A percentile compares a stretch with the other conserved stretches of the same genome.
These are phyloP conservation scores for Yamadazyma sp. DNA, from an alignment of 1,139 yeast species.

Conservation along the genomic window DNA sequence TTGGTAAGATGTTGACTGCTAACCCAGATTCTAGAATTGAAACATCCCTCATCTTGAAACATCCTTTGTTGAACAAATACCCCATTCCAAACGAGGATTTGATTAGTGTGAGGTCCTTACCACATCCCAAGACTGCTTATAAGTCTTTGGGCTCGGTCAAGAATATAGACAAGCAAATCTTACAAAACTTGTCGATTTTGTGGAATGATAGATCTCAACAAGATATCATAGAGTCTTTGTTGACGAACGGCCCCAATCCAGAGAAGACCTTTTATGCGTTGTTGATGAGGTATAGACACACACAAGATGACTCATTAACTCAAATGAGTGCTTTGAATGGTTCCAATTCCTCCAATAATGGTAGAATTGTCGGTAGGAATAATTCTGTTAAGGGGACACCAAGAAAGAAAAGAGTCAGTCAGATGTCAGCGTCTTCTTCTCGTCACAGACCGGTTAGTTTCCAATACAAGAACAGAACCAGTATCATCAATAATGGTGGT, in stretches of 20 bases:
- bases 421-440: slow-evolving; percentile 54
- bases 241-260: slow-evolving; percentile 59
- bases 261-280: slow-evolving; percentile 78
- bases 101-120: slow-evolving; percentile 53
- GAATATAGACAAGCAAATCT: slow-evolving; percentile 60
- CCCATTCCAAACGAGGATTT: slow-evolving; percentile 52
- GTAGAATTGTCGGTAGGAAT: slow-evolving; percentile 18
- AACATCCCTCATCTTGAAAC: slow-evolving; percentile 72
- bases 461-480: slow-evolving; percentile 36
- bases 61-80: slow-evolving; percentile 71
- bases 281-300: slow-evolving; percentile 54
- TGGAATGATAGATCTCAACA: slow-evolving; percentile 70
- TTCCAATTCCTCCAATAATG: slow-evolving; percentile 21
- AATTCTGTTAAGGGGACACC: slow-evolving; percentile 29
- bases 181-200: slow-evolving; percentile 66
- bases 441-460: slow-evolving; percentile 59
- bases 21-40: slow-evolving; percentile 76
- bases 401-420: slow-evolving; percentile 43
- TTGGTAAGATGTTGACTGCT: slow-evolving; percentile 70
- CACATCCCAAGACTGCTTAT: slow-evolving; percentile 63
- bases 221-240: slow-evolving; percentile 55
- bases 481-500: slow-evolving; percentile 22
- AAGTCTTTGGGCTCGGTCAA: slow-evolving; percentile 47
- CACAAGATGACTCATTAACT: slow-evolving; percentile 33
- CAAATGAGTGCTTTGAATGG: slow-evolving; percentile 18